Percentiles rank a stretch among this genome's conserved stretches.
Conservation (phyloP, 2,329 filamentous ascomycete genomes). For the Alternaria arbusti region DNA sequence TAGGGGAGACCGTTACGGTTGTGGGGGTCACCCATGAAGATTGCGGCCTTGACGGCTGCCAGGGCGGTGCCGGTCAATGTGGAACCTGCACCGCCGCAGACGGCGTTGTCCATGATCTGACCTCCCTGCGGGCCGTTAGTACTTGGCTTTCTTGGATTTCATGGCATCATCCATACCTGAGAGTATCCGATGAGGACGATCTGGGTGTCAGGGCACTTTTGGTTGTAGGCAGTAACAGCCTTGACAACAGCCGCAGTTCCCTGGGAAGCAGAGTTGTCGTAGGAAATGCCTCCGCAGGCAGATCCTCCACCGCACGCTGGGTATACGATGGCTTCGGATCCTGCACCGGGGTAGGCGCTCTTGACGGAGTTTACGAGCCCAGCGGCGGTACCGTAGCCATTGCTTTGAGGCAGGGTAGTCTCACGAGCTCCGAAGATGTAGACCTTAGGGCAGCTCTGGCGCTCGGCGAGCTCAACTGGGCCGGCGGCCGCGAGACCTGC, state of each 20-base stretch:
- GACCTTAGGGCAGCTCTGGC: conserved; percentile 51
- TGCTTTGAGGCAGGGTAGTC: conserved; percentile 48
- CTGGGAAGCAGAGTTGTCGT: conserved; percentile 64
- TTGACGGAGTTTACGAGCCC: conserved; percentile 51
- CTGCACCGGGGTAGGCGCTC: conserved; percentile 49
- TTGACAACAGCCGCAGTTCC: conserved; percentile 65
- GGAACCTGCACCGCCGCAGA: conserved; percentile 62
- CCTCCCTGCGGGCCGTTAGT: conserved; percentile 56
- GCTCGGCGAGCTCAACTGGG: conserved; percentile 45
- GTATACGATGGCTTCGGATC: conserved; percentile 52
- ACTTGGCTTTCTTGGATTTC: not conserved
- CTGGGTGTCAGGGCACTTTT: conserved; percentile 62
- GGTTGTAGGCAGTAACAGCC: conserved; percentile 65
- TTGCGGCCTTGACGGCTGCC: conserved; percentile 65
- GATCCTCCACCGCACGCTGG: conserved; percentile 68
- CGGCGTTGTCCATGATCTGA: conserved; percentile 68
- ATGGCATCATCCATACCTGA: conserved; percentile 52
- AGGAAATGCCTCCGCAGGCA: conserved; percentile 65
- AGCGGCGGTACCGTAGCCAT: conserved; percentile 50
- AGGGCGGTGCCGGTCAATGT: conserved; percentile 59
- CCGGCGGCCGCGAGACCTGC: conserved; percentile 42
- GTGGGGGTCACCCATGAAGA: conserved; percentile 70
- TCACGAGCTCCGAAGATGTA: conserved; percentile 55
- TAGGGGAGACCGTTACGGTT: conserved; percentile 63
- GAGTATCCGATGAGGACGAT: conserved; percentile 69